Evolutionary conservation across 2,329 filamentous ascomycete genomes (phyloP).

Genomic region (Hyphodiscus sp.): DNA sequence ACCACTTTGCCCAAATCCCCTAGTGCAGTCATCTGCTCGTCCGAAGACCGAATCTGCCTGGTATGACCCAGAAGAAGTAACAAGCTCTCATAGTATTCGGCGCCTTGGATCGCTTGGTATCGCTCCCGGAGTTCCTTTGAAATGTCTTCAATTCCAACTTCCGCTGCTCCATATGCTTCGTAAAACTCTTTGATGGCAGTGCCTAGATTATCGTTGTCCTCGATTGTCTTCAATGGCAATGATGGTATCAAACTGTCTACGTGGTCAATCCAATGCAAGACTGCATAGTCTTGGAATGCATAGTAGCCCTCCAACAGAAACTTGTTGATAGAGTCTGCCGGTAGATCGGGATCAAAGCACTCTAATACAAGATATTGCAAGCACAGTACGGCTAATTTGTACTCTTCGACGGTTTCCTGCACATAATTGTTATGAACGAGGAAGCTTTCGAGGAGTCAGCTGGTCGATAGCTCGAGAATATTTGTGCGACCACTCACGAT

Average conservation of each 20-base stretch:
- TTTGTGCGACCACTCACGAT: too few species aligned
- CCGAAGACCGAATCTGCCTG: background rate
- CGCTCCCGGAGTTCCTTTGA: background rate
- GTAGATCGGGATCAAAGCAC: slow-evolving; percentile 15
- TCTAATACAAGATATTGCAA: slow-evolving; percentile 24
- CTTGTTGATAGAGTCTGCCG: slow-evolving; percentile 2
- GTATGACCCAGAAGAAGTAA: background rate
- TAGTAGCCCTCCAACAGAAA: slow-evolving; percentile 18
- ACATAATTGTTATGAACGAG: slow-evolving; percentile 12
- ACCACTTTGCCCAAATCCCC: background rate
- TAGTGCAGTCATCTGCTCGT: background rate
- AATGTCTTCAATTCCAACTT: background rate
- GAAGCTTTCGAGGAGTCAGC: slow-evolving; percentile 4
- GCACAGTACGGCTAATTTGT: slow-evolving; percentile 23
- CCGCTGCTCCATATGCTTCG: background rate
- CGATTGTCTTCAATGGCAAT: background rate
- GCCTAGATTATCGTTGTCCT: slow-evolving; percentile 19
- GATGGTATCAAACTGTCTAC: slow-evolving; percentile 7
- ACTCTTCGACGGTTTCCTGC: slow-evolving; percentile 12
- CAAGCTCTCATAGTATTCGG: background rate
- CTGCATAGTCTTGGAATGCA: slow-evolving; percentile 28
- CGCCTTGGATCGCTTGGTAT: background rate
- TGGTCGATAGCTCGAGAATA: too few species aligned
- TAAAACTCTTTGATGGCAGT: slow-evolving; percentile 1
- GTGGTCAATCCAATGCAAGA: slow-evolving; percentile 26